phyloP scores from a whole-genome alignment of 1,284 basidiomycete species.

The Exobasidium cylindrosporum region DNA sequence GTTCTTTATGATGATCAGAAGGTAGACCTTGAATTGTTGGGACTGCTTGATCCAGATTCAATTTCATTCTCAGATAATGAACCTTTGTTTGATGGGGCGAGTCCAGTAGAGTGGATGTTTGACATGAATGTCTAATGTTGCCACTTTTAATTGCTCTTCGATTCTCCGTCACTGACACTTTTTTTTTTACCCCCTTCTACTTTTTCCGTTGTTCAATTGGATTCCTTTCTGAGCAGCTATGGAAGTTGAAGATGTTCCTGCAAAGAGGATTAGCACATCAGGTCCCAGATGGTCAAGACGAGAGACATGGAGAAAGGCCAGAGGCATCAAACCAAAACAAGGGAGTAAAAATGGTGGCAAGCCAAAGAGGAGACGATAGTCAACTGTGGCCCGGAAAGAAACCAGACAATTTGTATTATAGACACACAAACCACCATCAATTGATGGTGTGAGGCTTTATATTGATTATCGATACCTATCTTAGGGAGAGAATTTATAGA shows the following conservation, averaged over 20 bases:
- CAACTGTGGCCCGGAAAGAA: too few relatives aligned
- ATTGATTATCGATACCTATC: too few relatives aligned
- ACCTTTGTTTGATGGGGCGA: background rate
- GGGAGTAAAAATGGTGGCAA: slow-evolving; percentile 41
- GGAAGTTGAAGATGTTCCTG: background rate
- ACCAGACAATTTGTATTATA: too few relatives aligned
- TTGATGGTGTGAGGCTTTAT: too few relatives aligned
- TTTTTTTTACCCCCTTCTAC: slow-evolving; percentile 5
- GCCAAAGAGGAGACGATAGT: slow-evolving; percentile 41
- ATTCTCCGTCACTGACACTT: slow-evolving; percentile 5
- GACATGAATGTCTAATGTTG: slow-evolving; percentile 8
- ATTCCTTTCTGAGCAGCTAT: slow-evolving; percentile 7
- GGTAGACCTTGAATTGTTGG: background rate
- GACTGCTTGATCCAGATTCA: background rate
- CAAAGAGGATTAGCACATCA: slow-evolving; percentile 39
- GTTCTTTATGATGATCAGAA: too few relatives aligned
- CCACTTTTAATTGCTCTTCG: background rate
- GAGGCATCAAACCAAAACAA: slow-evolving; percentile 36
- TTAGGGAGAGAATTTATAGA: too few relatives aligned
- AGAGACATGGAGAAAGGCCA: slow-evolving; percentile 39
- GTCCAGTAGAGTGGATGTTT: background rate
- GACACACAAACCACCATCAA: too few relatives aligned
- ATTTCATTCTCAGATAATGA: background rate
- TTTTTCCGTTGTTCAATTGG: too few relatives aligned
- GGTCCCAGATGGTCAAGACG: slow-evolving; percentile 39